Evolutionary conservation across 345 rosid genomes (phyloP).

Genomic region (Arabidopsis suecica): DNA sequence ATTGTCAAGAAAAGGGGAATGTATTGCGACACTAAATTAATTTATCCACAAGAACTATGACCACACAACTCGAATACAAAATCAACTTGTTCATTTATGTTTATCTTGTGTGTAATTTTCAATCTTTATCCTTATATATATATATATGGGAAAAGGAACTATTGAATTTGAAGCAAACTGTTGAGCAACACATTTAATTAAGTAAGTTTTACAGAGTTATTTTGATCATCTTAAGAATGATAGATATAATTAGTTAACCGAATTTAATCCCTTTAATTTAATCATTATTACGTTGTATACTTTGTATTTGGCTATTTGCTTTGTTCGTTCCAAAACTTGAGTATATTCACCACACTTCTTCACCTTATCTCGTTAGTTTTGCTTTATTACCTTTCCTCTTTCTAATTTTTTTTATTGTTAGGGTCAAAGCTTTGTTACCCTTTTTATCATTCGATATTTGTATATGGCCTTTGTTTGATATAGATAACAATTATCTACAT

Average conservation of each 20-base stretch:
- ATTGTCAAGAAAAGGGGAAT: not conserved
- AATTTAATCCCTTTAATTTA: not conserved
- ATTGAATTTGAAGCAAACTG: not conserved
- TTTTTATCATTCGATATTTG: slow-evolving; percentile 9
- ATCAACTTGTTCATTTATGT: not conserved
- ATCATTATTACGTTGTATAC: not conserved
- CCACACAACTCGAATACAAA: not conserved
- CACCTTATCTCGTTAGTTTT: slow-evolving; percentile 8
- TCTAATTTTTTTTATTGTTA: not conserved
- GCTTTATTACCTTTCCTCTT: not conserved
- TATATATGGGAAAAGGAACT: not conserved
- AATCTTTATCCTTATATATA: not conserved
- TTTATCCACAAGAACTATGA: not conserved
- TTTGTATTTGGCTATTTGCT: not conserved
- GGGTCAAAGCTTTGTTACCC: slow-evolving; percentile 1
- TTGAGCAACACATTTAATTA: not conserved
- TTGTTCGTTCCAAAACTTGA: not conserved
- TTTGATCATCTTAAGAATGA: not conserved
- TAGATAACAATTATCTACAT: slow-evolving; percentile 27
- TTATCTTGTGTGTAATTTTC: not conserved
- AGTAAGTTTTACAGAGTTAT: not conserved
- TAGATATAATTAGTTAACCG: not conserved
- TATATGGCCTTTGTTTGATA: slow-evolving; percentile 20
- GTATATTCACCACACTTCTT: not conserved
- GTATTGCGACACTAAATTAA: not conserved